Percentiles rank a stretch among this genome's conserved stretches.
phyloP scores from a whole-genome alignment of 176 grass and related monocot genomes.

The Paspalum vaginatum region DNA sequence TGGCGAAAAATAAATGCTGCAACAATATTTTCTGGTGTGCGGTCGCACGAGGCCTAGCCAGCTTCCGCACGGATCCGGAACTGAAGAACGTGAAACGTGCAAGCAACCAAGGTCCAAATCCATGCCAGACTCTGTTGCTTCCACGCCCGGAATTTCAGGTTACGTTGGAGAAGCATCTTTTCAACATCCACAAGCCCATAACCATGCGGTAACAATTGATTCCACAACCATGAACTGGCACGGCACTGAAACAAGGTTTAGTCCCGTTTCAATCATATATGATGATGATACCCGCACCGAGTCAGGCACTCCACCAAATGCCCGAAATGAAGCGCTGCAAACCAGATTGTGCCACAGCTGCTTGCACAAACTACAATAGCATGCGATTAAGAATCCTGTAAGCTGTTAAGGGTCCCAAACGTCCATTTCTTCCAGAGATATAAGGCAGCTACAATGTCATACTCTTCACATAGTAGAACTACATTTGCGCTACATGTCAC shows the following conservation, averaged over 20 bases:
- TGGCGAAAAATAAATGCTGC: background rate
- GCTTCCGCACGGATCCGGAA: background rate
- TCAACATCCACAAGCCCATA: background rate
- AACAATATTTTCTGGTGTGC: background rate
- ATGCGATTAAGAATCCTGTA: background rate
- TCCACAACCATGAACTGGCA: background rate
- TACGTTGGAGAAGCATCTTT: background rate
- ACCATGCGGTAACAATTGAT: background rate
- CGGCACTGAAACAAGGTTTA: background rate
- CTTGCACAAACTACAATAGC: too few species aligned
- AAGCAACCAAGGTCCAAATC: background rate
- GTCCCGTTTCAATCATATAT: background rate
- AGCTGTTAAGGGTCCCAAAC: background rate
- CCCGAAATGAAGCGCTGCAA: background rate
- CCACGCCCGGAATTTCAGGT: background rate
- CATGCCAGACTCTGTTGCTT: background rate
- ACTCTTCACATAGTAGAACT: conserved; percentile 17
- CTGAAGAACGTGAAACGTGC: background rate
- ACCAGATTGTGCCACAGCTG: background rate
- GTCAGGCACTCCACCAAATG: background rate
- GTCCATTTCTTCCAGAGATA: conserved; percentile 5
- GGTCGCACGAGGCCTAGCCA: background rate
- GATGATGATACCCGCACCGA: background rate
- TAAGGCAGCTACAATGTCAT: background rate
- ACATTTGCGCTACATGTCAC: conserved; percentile 28